A percentile compares a stretch with the other conserved stretches of the same genome.
phyloP scores from a whole-genome alignment of 192 early-diverging fungal species.

The Linnemannia exigua region DNA sequence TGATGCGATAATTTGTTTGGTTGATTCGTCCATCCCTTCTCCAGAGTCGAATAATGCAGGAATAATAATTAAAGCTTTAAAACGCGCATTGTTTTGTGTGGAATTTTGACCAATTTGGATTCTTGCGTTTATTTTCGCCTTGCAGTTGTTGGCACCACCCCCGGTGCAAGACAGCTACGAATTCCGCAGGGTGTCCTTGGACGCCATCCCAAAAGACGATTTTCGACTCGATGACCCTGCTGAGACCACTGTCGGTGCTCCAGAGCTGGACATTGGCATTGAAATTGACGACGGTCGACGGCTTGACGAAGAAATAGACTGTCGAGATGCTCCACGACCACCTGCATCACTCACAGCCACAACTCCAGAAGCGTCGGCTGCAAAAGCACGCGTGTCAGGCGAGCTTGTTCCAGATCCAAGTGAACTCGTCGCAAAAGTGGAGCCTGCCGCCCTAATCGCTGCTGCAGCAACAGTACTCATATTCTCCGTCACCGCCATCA shows the following conservation, averaged over 20 bases:
- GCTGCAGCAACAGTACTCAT: constrained; percentile 17
- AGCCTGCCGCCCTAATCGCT: constrained; percentile 12
- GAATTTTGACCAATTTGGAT: neutral
- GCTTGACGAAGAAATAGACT: neutral
- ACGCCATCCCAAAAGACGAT: neutral
- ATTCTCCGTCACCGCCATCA: constrained; percentile 3
- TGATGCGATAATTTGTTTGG: neutral
- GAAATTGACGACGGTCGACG: neutral
- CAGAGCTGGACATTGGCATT: neutral
- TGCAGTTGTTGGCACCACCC: neutral
- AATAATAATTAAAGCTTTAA: too few relatives aligned
- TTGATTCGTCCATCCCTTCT: too few relatives aligned
- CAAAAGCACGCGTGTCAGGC: neutral
- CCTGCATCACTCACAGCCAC: neutral
- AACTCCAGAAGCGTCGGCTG: neutral
- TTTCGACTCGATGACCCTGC: neutral
- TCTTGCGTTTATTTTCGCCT: neutral
- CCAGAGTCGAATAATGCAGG: too few relatives aligned
- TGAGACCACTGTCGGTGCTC: neutral
- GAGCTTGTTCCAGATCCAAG: neutral
- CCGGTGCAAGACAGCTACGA: too few relatives aligned
- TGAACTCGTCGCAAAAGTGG: constrained; percentile 9
- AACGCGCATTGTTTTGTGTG: too few relatives aligned
- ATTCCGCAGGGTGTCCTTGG: neutral
- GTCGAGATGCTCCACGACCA: neutral